Conservation (phyloP, 805 yeast species). For the Kuraishia capsulata region DNA sequence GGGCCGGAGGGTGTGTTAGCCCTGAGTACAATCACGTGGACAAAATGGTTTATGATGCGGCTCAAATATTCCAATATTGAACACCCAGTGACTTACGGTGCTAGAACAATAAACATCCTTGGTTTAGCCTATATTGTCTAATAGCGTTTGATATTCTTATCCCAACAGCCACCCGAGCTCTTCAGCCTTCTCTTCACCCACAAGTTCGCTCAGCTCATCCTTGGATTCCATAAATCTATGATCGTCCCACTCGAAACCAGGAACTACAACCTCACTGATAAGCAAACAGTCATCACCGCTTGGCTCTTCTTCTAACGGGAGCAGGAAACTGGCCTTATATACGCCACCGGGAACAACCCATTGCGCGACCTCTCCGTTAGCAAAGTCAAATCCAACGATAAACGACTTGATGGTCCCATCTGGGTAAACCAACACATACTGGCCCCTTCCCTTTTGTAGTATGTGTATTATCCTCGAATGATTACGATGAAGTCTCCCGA, state of each 20-base stretch:
- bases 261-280: slow-evolving; percentile 52
- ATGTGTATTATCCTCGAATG: slow-evolving; percentile 46
- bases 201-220: slow-evolving; percentile 21
- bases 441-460: slow-evolving; percentile 46
- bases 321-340: slow-evolving; percentile 44
- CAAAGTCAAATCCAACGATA: slow-evolving; percentile 40
- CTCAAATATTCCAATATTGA: too few species aligned
- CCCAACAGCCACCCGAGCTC: slow-evolving; percentile 28
- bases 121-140: too few species aligned
- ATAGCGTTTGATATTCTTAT: too few species aligned
- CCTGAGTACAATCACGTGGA: too few species aligned
- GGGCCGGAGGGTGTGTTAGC: too few species aligned
- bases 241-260: slow-evolving; percentile 51
- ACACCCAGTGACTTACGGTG: too few species aligned
- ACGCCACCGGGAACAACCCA: slow-evolving; percentile 60
- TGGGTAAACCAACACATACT: slow-evolving; percentile 43
- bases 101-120: too few species aligned
- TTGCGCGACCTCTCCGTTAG: slow-evolving; percentile 40
- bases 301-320: slow-evolving; percentile 23
- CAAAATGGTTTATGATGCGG: too few species aligned
- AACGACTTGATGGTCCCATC: slow-evolving; percentile 39
- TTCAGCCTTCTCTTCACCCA: slow-evolving; percentile 28
- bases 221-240: slow-evolving; percentile 32
- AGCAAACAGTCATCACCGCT: slow-evolving; percentile 29
- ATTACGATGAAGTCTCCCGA: slow-evolving; percentile 43